phyloP scores from a whole-genome alignment of 345 rosid species.

The Salix exigua region DNA sequence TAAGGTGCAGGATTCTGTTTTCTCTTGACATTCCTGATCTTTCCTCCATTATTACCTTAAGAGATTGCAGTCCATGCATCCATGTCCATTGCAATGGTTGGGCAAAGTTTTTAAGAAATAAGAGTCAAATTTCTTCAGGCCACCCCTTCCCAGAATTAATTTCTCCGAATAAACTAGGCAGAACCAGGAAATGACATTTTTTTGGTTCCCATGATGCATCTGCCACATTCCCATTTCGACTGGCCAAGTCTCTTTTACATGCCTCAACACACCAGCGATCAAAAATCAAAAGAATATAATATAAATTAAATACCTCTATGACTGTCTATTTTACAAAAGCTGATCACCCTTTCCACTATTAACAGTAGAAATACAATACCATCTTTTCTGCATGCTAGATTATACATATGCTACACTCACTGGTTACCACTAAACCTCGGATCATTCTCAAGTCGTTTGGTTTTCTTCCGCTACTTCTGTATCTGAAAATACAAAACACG shows the following conservation, averaged over 20 bases:
- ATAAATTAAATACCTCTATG: neutral
- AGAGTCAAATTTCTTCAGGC: neutral
- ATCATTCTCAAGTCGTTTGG: conserved; percentile 20
- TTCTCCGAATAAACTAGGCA: neutral
- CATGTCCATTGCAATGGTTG: neutral
- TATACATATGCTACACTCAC: conserved; percentile 26
- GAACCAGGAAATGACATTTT: neutral
- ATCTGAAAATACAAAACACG: conserved; percentile 18
- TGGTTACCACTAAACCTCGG: conserved; percentile 7
- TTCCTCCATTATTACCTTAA: conserved; percentile 40
- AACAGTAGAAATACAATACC: conserved; percentile 6
- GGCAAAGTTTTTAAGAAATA: neutral
- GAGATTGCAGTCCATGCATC: neutral
- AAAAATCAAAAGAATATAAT: neutral
- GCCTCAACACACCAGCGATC: neutral
- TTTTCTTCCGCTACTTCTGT: conserved; percentile 6
- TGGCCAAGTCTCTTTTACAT: neutral
- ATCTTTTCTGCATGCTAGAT: conserved; percentile 9
- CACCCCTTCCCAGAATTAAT: neutral
- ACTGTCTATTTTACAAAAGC: conserved; percentile 18
- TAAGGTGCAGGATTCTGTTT: conserved; percentile 33
- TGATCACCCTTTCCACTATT: neutral
- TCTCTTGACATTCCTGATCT: conserved; percentile 59
- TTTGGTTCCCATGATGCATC: neutral
- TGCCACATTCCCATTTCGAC: neutral